Base-by-base conservation (phyloP, 345 rosid species). In the Pistacia atlantica region DNA sequence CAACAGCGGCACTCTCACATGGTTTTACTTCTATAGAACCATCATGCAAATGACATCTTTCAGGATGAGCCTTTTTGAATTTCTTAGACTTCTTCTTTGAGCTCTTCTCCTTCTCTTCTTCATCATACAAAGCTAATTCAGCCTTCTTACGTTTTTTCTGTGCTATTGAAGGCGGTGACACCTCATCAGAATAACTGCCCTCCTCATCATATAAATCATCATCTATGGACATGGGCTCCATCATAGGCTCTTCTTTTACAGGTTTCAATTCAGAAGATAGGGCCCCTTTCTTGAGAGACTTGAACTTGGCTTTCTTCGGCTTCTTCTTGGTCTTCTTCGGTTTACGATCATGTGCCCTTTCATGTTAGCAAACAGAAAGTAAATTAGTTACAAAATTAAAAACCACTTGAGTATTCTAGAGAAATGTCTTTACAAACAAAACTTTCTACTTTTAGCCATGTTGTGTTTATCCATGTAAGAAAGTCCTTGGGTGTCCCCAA, bases 231-330 rank as follows among this genome's bases (percentile, higher is more conserved):
- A 78, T 77, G 74, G 86, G 78, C 61, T 92, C 92, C 25, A 65
- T 67, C 35, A 83, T 79, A 66, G 78, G 65, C 72, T 87, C 90
- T 77, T 81, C 80, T 86, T 91, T 90, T 67, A 82, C 84, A 59
- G 79, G 83, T 82, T 87, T 90, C 69, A 81, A 56, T 76, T 87
- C 96, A 77, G 92, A 88, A 87, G 88, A 75, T 65, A 94, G 79
- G 62, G 97, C 85, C 78, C 93, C 96, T 80, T 91, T 97, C 88
- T 92, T 94, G 77, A 94, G 84, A 76, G 98, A 97, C 79, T 91
- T 97, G 83, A 86, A 94, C 85, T 92, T 97, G 51, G 97, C 87
- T 86, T 97, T 97, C 89, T 92, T 97, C 17, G 86, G 77, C 86
- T 89, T 97, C 87, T 94, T 97, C 89, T 91, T 97, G 78, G 95